These are phyloP conservation scores for Gastrolobium villosum DNA, from an alignment of 306 rosid genomes.

Conservation along the genomic window DNA sequence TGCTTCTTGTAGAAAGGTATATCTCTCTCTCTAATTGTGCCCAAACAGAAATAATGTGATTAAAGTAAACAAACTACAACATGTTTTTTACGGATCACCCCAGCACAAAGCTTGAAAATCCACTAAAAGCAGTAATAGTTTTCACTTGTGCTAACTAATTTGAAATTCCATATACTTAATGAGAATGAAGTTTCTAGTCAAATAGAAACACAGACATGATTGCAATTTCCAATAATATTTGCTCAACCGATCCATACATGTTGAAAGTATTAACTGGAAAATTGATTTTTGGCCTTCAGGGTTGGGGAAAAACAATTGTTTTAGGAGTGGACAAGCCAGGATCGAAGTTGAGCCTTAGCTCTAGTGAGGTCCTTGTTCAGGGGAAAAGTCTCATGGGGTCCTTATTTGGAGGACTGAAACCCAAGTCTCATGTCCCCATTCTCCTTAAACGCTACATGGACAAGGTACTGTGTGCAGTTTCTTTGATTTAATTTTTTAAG, in stretches of 20 bases:
- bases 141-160: constrained; percentile 1
- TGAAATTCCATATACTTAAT: neutral
- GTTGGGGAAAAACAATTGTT: constrained; percentile 92
- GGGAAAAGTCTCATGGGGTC: constrained; percentile 77
- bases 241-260: neutral
- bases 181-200: neutral
- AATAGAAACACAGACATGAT: neutral
- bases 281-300: constrained; percentile 55
- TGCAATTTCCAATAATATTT: neutral
- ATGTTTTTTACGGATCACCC: neutral
- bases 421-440: constrained; percentile 75
- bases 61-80: neutral
- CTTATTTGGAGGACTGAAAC: constrained; percentile 85
- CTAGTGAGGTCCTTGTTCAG: constrained; percentile 58
- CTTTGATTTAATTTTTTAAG: neutral
- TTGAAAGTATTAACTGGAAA: constrained; percentile 16
- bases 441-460: constrained; percentile 77
- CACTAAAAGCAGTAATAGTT: neutral
- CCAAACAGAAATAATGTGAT: neutral
- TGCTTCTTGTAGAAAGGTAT: constrained; percentile 86
- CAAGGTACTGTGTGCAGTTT: constrained; percentile 63
- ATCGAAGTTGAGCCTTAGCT: constrained; percentile 56
- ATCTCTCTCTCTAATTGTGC: neutral
- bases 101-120: constrained; percentile 3
- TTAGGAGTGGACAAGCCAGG: constrained; percentile 82